These are phyloP conservation scores for Haplosporangium sp. DNA, from an alignment of 371 early-diverging fungal species.

Conservation along the genomic window DNA sequence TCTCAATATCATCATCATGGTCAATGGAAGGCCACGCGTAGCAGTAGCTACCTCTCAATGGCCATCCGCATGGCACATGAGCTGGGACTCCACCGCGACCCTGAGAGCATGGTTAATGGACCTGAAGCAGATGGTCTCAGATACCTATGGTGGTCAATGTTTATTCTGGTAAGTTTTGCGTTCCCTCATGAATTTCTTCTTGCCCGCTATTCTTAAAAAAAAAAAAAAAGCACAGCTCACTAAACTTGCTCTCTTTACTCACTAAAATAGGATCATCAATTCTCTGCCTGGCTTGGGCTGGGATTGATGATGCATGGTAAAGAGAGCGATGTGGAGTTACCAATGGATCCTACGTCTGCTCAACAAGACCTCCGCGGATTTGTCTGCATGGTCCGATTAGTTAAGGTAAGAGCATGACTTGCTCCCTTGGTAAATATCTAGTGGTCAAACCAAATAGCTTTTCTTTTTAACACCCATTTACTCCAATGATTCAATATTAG, in stretches of 20 bases:
- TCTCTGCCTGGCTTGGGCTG: constrained; percentile 52
- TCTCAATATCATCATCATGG: constrained; percentile 78
- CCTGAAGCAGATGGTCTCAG: constrained; percentile 47
- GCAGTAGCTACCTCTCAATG: constrained; percentile 77
- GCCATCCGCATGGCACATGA: constrained; percentile 85
- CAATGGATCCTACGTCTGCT: constrained; percentile 27
- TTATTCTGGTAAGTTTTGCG: constrained; percentile 40
- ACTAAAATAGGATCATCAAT: constrained; percentile 46
- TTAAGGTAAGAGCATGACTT: constrained; percentile 30
- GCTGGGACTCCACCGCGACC: constrained; percentile 68
- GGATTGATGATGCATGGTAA: constrained; percentile 54
- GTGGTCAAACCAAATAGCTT: no score
- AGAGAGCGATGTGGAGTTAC: constrained; percentile 51
- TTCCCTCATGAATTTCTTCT: no score
- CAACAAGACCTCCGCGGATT: constrained; percentile 34
- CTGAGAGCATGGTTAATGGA: constrained; percentile 48
- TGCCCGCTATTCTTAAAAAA: no score
- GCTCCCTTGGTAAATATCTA: background rate
- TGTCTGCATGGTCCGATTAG: constrained; percentile 46
- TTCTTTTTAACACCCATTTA: background rate
- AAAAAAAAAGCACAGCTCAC: background rate
- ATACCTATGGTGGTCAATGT: constrained; percentile 56
- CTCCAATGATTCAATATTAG: constrained; percentile 2
- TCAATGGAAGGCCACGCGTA: constrained; percentile 64
- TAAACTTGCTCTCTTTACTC: no score